Conservation (phyloP, 169 alveolate genomes). For the Eimeria praecox region DNA sequence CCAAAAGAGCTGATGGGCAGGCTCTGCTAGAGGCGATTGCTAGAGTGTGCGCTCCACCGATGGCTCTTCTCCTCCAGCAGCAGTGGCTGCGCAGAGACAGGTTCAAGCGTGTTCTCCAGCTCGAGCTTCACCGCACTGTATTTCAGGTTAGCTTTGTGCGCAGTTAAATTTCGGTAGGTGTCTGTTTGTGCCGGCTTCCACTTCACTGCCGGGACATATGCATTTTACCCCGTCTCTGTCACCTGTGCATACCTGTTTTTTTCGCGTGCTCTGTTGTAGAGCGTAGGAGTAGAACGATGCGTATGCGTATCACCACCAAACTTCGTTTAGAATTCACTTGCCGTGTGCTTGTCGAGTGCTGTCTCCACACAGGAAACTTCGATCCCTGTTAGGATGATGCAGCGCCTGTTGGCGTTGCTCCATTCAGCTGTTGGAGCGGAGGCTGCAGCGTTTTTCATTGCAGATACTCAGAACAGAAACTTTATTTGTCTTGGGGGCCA, state of each 20-base stretch:
- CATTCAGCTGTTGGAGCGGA: constrained; percentile 78
- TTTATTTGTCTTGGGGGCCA: constrained; percentile 82
- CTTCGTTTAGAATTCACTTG: neutral
- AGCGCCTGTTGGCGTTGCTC: constrained; percentile 76
- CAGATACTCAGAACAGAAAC: constrained; percentile 75
- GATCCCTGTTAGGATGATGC: constrained; percentile 76
- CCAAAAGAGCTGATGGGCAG: constrained; percentile 55
- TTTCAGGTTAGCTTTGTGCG: constrained; percentile 72
- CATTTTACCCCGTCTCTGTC: neutral
- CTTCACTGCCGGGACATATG: neutral
- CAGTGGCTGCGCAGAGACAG: constrained; percentile 79
- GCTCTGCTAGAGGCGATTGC: constrained; percentile 38
- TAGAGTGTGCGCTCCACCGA: constrained; percentile 39
- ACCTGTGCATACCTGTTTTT: neutral
- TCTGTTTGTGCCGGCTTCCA: neutral
- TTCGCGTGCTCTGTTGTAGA: neutral
- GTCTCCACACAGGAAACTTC: constrained; percentile 62
- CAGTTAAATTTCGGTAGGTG: neutral
- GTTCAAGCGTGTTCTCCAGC: constrained; percentile 76
- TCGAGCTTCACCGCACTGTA: constrained; percentile 76
- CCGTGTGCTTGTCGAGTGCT: neutral
- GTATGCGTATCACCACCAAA: too few species aligned
- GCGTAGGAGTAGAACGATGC: neutral
- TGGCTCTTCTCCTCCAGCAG: constrained; percentile 65
- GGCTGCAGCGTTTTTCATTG: constrained; percentile 81